phyloP scores from a whole-genome alignment of 2,329 filamentous ascomycete species.

The Penicillium sp. region DNA sequence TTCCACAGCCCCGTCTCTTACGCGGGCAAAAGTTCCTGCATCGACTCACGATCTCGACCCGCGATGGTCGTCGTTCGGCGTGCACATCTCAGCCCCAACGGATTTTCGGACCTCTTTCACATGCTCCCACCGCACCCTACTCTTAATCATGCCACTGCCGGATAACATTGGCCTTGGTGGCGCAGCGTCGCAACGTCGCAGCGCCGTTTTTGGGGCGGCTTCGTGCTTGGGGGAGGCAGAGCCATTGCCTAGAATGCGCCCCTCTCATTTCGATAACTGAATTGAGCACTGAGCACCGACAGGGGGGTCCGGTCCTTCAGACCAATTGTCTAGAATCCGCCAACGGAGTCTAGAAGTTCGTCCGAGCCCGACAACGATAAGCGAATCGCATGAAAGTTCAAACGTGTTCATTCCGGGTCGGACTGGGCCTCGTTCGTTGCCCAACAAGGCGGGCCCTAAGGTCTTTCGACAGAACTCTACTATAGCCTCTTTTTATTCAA shows the following conservation, averaged over 20 bases:
- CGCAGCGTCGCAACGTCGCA: neutral
- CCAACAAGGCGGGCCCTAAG: neutral
- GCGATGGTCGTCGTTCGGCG: neutral
- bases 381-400: neutral
- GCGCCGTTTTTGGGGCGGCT: neutral
- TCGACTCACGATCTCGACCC: slow-evolving; percentile 5
- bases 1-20: neutral
- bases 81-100: slow-evolving; percentile 3
- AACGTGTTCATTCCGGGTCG: slow-evolving; percentile 2
- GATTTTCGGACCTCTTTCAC: slow-evolving; percentile 1
- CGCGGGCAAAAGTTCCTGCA: slow-evolving; percentile 3
- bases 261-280: slow-evolving; percentile 12
- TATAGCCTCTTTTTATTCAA: neutral
- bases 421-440: neutral
- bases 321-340: slow-evolving; percentile 1
- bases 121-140: neutral
- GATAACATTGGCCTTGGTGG: neutral
- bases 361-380: neutral
- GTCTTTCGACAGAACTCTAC: neutral
- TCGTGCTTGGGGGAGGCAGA: neutral
- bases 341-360: neutral
- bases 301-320: slow-evolving; percentile 2
- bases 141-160: neutral
- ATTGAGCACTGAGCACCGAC: no score
- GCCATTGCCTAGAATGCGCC: neutral